phyloP scores from a whole-genome alignment of 2,329 filamentous ascomycete species.

The Colletotrichum somersetense region DNA sequence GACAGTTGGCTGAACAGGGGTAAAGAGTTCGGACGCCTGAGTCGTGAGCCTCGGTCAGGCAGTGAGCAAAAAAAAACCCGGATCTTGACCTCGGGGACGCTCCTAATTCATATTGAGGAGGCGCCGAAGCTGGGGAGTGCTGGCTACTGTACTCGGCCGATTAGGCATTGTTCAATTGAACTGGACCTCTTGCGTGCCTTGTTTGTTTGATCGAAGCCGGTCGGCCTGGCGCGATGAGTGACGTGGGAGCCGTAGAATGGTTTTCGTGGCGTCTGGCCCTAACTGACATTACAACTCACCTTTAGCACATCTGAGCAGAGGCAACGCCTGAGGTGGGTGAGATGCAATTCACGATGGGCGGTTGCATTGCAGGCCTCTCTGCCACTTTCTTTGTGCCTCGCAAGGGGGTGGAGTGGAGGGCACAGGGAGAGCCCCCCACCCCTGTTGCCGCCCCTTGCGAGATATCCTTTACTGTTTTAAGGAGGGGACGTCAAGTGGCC shows the following conservation, averaged over 20 bases:
- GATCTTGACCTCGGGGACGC: conserved; percentile 2
- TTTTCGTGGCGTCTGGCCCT: conserved; percentile 17
- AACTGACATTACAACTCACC: conserved; percentile 17
- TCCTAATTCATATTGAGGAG: conserved; percentile 14
- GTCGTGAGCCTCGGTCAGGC: conserved; percentile 23
- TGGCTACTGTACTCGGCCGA: conserved; percentile 17
- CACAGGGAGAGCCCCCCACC: conserved; percentile 6
- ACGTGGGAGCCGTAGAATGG: conserved; percentile 33
- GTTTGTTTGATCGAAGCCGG: conserved; percentile 9
- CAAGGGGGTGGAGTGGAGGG: conserved; percentile 19
- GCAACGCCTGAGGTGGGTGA: conserved; percentile 3
- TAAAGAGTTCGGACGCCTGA: conserved; percentile 34
- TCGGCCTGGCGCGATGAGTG: conserved; percentile 14
- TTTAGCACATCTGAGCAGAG: conserved; percentile 3
- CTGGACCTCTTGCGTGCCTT: background rate
- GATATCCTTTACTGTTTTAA: conserved; percentile 28
- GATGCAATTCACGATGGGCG: conserved; percentile 26
- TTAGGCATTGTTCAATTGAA: background rate
- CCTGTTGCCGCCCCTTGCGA: conserved; percentile 27
- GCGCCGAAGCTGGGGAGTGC: conserved; percentile 17
- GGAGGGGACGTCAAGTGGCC: conserved; percentile 12
- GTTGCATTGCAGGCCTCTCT: conserved; percentile 29
- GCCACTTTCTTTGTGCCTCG: conserved; percentile 21
- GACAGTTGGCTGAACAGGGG: conserved; percentile 28
- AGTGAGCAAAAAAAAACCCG: conserved; percentile 6